These are phyloP conservation scores for Stagonosporopsis tanaceti DNA, from an alignment of 2,329 filamentous ascomycete genomes.

Conservation along the genomic window DNA sequence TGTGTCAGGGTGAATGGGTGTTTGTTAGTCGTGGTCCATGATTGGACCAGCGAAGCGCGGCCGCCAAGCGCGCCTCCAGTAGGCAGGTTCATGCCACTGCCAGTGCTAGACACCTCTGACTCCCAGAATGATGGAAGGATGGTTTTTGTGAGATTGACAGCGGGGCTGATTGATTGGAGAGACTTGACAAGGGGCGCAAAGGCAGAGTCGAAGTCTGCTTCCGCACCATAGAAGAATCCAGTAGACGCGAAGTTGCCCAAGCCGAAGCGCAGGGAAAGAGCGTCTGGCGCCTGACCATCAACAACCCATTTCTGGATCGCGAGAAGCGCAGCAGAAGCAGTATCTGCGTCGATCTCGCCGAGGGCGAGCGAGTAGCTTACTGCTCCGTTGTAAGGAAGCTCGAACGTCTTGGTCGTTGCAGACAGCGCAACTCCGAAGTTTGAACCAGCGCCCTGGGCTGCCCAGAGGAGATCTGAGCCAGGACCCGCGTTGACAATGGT, in stretches of 20 bases:
- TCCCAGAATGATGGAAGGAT: conserved; percentile 28
- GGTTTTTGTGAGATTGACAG: conserved; percentile 20
- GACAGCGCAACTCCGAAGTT: conserved; percentile 23
- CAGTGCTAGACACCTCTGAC: conserved; percentile 15
- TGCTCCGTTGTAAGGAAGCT: conserved; percentile 14
- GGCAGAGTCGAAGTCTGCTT: conserved; percentile 20
- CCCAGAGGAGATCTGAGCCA: conserved; percentile 23
- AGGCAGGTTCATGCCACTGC: conserved; percentile 22
- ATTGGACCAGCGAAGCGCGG: conserved; percentile 26
- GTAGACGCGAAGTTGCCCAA: conserved; percentile 16
- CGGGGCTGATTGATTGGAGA: conserved; percentile 8
- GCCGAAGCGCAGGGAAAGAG: conserved; percentile 24
- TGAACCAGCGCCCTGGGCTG: conserved; percentile 23
- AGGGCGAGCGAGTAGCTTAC: conserved; percentile 19
- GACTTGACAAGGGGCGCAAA: conserved; percentile 22
- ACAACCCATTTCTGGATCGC: conserved; percentile 25
- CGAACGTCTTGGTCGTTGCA: conserved; percentile 18
- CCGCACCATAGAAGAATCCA: conserved; percentile 25
- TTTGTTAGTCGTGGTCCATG: conserved; percentile 23
- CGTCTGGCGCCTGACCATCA: conserved; percentile 19
- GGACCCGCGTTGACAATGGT: conserved; percentile 13
- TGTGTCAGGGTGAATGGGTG: conserved; percentile 21
- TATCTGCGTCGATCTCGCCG: conserved; percentile 1
- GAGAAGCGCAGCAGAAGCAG: conserved; percentile 18
- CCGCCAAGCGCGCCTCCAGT: conserved; percentile 26